phyloP scores from a whole-genome alignment of 306 rosid genomes.

The Cucumis cinereus region DNA sequence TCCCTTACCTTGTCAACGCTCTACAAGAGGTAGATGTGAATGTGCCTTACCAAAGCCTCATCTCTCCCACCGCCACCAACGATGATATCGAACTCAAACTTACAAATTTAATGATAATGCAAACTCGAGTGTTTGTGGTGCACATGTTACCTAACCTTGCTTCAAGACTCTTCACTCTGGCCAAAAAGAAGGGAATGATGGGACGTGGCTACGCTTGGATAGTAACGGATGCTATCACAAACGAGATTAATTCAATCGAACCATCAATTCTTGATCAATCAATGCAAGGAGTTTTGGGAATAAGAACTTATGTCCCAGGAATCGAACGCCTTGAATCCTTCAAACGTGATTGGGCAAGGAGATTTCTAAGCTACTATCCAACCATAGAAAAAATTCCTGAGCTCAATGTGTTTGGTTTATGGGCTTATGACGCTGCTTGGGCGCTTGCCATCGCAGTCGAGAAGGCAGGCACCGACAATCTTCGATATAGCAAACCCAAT shows the following conservation, averaged over 20 bases:
- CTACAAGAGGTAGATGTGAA: conserved; percentile 15
- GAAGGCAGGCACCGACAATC: neutral
- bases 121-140: conserved; percentile 8
- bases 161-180: conserved; percentile 1
- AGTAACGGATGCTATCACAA: neutral
- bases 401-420: conserved; percentile 21
- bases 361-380: conserved; percentile 20
- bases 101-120: conserved; percentile 13
- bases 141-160: neutral
- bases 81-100: conserved; percentile 15
- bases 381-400: conserved; percentile 3
- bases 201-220: conserved; percentile 6
- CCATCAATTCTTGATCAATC: neutral
- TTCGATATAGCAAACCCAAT: neutral
- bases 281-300: neutral
- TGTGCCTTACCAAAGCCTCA: conserved; percentile 13
- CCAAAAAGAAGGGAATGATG: conserved; percentile 11
- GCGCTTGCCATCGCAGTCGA: conserved; percentile 44
- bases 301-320: neutral
- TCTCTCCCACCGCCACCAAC: conserved; percentile 9
- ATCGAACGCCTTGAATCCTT: neutral
- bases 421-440: conserved; percentile 43
- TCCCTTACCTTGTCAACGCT: conserved; percentile 15
- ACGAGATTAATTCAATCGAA: neutral
- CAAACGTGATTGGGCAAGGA: neutral